Evolutionary conservation across 495 filamentous ascomycete genomes (phyloP), one percentile per base, ranked within the genome.

Genomic region (Podospora conica): DNA sequence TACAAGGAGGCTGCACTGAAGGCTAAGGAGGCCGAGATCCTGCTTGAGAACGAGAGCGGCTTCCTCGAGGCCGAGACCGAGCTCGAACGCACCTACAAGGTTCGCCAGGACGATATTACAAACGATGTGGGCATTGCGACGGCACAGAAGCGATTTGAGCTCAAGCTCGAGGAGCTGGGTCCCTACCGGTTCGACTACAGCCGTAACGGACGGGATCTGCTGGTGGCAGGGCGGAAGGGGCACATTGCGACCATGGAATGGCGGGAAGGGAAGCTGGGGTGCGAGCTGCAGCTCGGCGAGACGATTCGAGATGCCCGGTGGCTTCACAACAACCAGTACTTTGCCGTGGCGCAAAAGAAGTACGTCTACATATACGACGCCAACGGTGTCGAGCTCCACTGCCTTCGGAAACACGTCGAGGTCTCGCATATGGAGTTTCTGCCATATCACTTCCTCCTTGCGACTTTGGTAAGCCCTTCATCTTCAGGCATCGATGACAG

Each of bases 341-440:
- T 98, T 77, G 95, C 96, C 3, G 92, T 96, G n/a, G 91, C 95
- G 27, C 95, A 98, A 78, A 98, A 98, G 84, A 96, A 96, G 77
- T 89, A 94, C 29, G 90, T 93, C 66, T 83, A 82, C 80, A 98
- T 98, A 66, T 98, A 98, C 80, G 95, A 97, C 70, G 80, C 86
- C 40, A 82, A 87, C 27, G 95, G 95, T 66, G 89, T 96, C 18
- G 95, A 98, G 77, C 75, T 98, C 22, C 96, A 98, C 77, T 93
- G 91, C 74, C 80, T 98, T 66, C 86, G 85, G 76, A 91, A 92
- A 73, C 93, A 96, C 71, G 83, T 94, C 67, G 95, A 98, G 78
- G 91, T 96, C n/a, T 90, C 89, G 10, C 87, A 93, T 79, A 90
- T 98, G 81, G 92, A 98, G 76, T 98, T 97, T 75, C 80, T 98